Conservation (phyloP, 257 asterid species). For the Anisodus tanguticus region DNA sequence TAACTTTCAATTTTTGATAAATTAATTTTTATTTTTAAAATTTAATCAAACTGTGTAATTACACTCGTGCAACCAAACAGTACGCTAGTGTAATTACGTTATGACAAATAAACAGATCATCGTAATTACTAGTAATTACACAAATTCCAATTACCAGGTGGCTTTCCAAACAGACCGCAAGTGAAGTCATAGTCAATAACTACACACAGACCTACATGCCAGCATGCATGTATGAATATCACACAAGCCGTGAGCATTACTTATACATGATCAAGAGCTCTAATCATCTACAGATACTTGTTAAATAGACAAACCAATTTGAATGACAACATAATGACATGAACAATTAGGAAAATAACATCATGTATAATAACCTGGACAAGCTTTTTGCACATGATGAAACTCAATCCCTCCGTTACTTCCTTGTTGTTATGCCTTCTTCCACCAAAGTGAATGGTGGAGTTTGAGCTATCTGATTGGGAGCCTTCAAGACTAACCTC, state of each 20-base stretch:
- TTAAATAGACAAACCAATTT: neutral
- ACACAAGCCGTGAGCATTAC: neutral
- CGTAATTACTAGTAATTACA: too few species aligned
- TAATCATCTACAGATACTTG: neutral
- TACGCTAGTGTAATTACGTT: too few species aligned
- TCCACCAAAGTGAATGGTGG: conserved; percentile 41
- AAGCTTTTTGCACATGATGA: conserved; percentile 52
- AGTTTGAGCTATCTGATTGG: conserved; percentile 37
- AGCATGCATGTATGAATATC: neutral
- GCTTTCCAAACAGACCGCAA: too few species aligned
- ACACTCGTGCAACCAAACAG: too few species aligned
- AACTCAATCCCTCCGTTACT: conserved; percentile 50
- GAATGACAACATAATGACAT: neutral
- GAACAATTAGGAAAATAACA: neutral
- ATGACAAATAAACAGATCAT: too few species aligned
- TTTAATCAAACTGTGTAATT: too few species aligned
- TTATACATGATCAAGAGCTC: neutral
- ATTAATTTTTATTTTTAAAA: too few species aligned
- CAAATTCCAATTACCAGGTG: too few species aligned
- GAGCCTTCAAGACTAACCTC: conserved; percentile 46
- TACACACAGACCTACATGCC: neutral
- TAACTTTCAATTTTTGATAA: too few species aligned
- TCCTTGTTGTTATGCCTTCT: conserved; percentile 44
- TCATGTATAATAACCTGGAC: conserved; percentile 42
- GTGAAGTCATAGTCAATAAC: neutral